phyloP scores from a whole-genome alignment of 352 stramenopile genomes.

The Globisporangium emineosum region DNA sequence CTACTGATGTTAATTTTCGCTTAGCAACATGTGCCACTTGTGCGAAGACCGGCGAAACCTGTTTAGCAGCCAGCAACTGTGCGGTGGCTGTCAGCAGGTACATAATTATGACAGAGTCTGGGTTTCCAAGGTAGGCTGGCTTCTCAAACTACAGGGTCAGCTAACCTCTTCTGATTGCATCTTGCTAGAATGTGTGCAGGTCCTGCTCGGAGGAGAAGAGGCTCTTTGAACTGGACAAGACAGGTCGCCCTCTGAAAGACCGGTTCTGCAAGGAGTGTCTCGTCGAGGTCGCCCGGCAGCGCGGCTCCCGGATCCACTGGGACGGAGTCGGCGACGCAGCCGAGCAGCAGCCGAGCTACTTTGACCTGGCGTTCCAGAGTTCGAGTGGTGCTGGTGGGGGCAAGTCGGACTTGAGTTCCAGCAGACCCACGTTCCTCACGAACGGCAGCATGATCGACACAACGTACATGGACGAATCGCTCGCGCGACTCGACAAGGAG shows the following conservation, averaged over 20 bases:
- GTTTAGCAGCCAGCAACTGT: constrained; percentile 17
- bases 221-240: constrained; percentile 46
- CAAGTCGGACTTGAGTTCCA: not conserved
- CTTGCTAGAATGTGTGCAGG: constrained; percentile 39
- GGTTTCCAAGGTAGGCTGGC: no score
- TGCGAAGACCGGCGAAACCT: constrained; percentile 2
- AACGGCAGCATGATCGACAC: constrained; percentile 21
- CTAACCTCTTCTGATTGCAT: not conserved
- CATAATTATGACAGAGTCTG: no score
- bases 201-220: constrained; percentile 47
- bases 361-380: constrained; percentile 9
- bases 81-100: constrained; percentile 34
- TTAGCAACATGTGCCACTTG: constrained; percentile 14
- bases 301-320: constrained; percentile 10
- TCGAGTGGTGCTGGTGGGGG: not conserved
- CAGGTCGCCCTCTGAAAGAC: constrained; percentile 28
- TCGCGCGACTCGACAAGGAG: not conserved
- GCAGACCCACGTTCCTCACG: not conserved
- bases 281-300: constrained; percentile 18
- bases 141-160: no score
- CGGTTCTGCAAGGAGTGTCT: constrained; percentile 48
- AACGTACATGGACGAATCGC: not conserved
- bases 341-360: constrained; percentile 16
- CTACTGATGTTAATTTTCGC: constrained; percentile 6
- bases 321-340: not conserved